Evolutionary conservation across 257 asterid genomes (phyloP).

Genomic region (Ilex asprella): DNA sequence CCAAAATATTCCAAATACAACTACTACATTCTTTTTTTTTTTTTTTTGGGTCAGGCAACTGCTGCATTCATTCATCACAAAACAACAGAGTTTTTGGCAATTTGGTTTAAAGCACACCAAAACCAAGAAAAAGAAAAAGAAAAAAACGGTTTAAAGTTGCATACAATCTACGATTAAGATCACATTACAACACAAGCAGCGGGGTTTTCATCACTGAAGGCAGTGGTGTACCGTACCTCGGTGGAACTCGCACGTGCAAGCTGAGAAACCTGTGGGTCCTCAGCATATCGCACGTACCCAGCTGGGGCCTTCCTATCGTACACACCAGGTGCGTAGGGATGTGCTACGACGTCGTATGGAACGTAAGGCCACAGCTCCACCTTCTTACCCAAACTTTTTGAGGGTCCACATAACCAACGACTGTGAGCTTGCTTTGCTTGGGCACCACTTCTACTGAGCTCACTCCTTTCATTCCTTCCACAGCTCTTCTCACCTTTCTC

Average conservation of each 20-base stretch:
- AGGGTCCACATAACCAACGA: constrained; percentile 75
- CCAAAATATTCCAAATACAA: too few species aligned
- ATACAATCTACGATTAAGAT: constrained; percentile 6
- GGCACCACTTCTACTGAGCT: constrained; percentile 55
- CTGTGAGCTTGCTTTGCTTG: constrained; percentile 85
- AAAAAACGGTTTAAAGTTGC: too few species aligned
- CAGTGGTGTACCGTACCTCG: constrained; percentile 90
- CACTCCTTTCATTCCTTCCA: constrained; percentile 97
- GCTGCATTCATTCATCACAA: too few species aligned
- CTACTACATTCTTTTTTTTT: too few species aligned
- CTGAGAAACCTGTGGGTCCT: constrained; percentile 53
- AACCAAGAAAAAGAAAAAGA: too few species aligned
- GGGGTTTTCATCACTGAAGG: constrained; percentile 94
- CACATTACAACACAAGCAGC: constrained; percentile 81
- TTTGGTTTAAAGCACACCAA: too few species aligned
- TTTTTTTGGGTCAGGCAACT: too few species aligned
- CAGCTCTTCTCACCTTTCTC: constrained; percentile 75
- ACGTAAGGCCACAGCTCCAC: constrained; percentile 95
- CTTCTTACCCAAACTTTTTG: constrained; percentile 86
- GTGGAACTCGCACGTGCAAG: constrained; percentile 87
- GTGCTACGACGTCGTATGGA: constrained; percentile 85
- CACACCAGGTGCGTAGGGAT: constrained; percentile 83
- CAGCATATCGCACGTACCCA: constrained; percentile 61
- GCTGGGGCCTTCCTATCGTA: constrained; percentile 93
- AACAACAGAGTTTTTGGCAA: too few species aligned